Evolutionary conservation across 2,329 filamentous ascomycete genomes (phyloP).

Genomic region (Tolypocladium pustulatum): DNA sequence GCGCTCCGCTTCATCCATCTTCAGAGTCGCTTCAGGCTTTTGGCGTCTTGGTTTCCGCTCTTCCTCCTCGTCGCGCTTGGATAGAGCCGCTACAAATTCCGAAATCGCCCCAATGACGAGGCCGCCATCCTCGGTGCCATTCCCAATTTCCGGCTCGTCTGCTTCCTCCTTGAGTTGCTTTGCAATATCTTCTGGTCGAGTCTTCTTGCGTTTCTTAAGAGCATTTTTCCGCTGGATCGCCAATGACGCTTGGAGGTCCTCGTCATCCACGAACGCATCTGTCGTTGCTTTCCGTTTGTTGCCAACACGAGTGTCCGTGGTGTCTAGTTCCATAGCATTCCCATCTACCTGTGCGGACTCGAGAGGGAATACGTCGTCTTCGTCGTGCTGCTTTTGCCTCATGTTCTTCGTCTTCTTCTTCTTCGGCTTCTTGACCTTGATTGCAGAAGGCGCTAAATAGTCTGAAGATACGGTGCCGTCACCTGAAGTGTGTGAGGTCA

Average conservation of each 20-base stretch:
- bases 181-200: constrained; percentile 77
- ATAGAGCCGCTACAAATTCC: constrained; percentile 83
- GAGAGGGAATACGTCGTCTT: constrained; percentile 46
- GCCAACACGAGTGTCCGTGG: constrained; percentile 29
- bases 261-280: constrained; percentile 73
- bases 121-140: constrained; percentile 35
- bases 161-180: constrained; percentile 63
- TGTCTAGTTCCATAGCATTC: constrained; percentile 67
- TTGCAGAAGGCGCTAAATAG: constrained; percentile 74
- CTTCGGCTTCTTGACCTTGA: constrained; percentile 92
- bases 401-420: constrained; percentile 81
- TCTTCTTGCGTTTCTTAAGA: constrained; percentile 85
- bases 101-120: constrained; percentile 93
- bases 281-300: constrained; percentile 58
- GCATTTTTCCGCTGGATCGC: constrained; percentile 73
- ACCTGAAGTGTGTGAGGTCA: constrained; percentile 5
- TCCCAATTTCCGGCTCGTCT: constrained; percentile 37
- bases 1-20: neutral
- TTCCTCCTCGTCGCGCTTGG: constrained; percentile 50
- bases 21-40: constrained; percentile 2
- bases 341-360: constrained; percentile 27
- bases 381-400: constrained; percentile 55
- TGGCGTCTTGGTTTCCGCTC: constrained; percentile 41
- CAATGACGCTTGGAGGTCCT: constrained; percentile 79
- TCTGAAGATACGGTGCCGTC: constrained; percentile 51